Evolutionary conservation across 495 filamentous ascomycete species (phyloP).

Genomic region (Coniosporium apollinis): DNA sequence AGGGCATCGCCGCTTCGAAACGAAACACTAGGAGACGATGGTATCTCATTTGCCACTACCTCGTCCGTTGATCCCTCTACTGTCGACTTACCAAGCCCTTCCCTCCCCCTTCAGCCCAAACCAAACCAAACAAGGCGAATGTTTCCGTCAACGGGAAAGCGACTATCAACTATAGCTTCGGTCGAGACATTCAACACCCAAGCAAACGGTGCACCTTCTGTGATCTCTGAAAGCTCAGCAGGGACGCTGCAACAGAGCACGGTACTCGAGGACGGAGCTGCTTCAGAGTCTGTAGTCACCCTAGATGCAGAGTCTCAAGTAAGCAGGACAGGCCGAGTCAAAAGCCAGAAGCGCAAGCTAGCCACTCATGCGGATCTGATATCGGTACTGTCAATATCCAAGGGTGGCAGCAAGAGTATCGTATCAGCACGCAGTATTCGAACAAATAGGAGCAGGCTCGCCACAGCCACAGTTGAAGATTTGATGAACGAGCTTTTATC

Average conservation of each 20-base stretch:
- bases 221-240: not conserved
- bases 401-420: conserved; percentile 20
- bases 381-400: conserved; percentile 69
- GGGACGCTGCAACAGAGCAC: not conserved
- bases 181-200: conserved; percentile 19
- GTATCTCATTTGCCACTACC: conserved; percentile 9
- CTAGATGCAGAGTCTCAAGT: conserved; percentile 9
- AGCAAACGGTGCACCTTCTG: conserved; percentile 12
- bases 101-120: conserved; percentile 2
- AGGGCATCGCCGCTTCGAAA: not conserved
- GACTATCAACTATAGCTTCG: conserved; percentile 23
- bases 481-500: conserved; percentile 64
- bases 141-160: conserved; percentile 20
- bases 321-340: conserved; percentile 18
- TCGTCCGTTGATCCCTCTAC: conserved; percentile 17
- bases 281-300: conserved; percentile 12
- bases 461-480: conserved; percentile 50
- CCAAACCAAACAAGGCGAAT: conserved; percentile 7
- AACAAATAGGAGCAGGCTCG: conserved; percentile 46
- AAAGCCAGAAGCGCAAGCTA: conserved; percentile 51
- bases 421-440: conserved; percentile 46
- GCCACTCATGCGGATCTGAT: conserved; percentile 90
- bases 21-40: conserved; percentile 4
- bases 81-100: conserved; percentile 6
- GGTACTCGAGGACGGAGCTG: conserved; percentile 1